A percentile compares a stretch with the other conserved stretches of the same genome.
phyloP scores from a whole-genome alignment of 1,139 yeast species.

The Protomyces inouyei region DNA sequence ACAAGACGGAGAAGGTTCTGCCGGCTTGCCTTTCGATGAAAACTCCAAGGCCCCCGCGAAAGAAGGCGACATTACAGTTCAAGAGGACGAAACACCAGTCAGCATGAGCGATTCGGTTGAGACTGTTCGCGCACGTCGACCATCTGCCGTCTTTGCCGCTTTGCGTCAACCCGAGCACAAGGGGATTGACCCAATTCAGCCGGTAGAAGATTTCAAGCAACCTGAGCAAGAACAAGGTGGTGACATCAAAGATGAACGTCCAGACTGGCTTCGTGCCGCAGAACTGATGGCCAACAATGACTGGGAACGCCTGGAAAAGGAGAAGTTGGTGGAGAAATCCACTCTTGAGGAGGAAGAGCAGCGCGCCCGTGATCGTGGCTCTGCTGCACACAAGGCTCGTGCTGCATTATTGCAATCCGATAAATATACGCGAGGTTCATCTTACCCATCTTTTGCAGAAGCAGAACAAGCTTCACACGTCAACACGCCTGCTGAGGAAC shows the following conservation, averaged over 20 bases:
- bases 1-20: constrained; percentile 29
- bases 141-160: constrained; percentile 9
- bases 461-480: constrained; percentile 2
- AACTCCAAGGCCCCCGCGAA: constrained; percentile 2
- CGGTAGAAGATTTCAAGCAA: constrained; percentile 12
- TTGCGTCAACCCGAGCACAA: constrained; percentile 8
- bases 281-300: constrained; percentile 26
- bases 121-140: constrained; percentile 7
- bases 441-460: constrained; percentile 9
- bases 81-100: constrained; percentile 13
- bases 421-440: constrained; percentile 17
- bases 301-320: constrained; percentile 6
- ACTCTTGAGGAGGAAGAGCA: constrained; percentile 2
- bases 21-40: constrained; percentile 28
- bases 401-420: constrained; percentile 9
- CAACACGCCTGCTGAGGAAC: not conserved
- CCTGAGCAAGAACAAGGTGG: constrained; percentile 1
- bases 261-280: constrained; percentile 27
- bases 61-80: constrained; percentile 17
- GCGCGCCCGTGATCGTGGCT: constrained; percentile 9
- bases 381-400: constrained; percentile 21
- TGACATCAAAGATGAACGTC: constrained; percentile 14
- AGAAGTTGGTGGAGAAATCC: constrained; percentile 3
- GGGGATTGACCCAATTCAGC: constrained; percentile 4
- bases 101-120: constrained; percentile 17